Evolutionary conservation across 2,329 filamentous ascomycete species (phyloP), one percentile per base, ranked within the genome.

Genomic region (Stachybotrys chlorohalonatus): DNA sequence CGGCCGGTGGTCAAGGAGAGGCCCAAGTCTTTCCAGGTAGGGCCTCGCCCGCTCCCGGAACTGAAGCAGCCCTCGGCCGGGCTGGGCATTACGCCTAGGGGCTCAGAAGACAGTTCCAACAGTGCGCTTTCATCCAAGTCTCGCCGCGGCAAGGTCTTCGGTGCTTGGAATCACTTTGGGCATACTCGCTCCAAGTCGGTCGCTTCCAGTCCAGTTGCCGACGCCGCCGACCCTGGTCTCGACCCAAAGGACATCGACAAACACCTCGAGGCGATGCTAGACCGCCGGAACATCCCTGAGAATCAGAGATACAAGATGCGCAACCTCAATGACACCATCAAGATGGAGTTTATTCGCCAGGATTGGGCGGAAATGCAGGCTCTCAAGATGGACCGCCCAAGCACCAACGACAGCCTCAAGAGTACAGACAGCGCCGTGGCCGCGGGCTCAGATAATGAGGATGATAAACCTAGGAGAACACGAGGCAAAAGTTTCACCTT

Each of bases 291-390:
- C 64, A 95, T 97, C 54, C 92, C 93, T 3, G 89, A 95, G 65
- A 89, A 96, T 59, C 91, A 96, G 77, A 82, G 93, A 54, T 90
- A 93, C 70, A 95, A 95, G 73, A 96, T 99, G 91, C 83, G 93
- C 49, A 92, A 86, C 55, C 76, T 99, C 57, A 90, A 89, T 58
- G 81, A 90, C 60, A 87, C 89, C 42, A 92, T 97, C 75, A 99
- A 99, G 73, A 89, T 91, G 67, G 92, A 97, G 66, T 95, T 99
- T 64, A 91, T 97, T 63, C 86, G 87, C 53, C 92, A 95, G 68
- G 89, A 96, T 67, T 90, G 89, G 77, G 83, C 82, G 7, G 87
- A 87, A 68, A 85, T 79, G 70, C 75, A 76, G 68, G 77, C 79
- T 53, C 73, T 75, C 61, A 72, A 72, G 66, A 64, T 72, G 68